Base-by-base conservation (phyloP, 1,284 basidiomycete species). In the Apiotrichum gracile region DNA sequence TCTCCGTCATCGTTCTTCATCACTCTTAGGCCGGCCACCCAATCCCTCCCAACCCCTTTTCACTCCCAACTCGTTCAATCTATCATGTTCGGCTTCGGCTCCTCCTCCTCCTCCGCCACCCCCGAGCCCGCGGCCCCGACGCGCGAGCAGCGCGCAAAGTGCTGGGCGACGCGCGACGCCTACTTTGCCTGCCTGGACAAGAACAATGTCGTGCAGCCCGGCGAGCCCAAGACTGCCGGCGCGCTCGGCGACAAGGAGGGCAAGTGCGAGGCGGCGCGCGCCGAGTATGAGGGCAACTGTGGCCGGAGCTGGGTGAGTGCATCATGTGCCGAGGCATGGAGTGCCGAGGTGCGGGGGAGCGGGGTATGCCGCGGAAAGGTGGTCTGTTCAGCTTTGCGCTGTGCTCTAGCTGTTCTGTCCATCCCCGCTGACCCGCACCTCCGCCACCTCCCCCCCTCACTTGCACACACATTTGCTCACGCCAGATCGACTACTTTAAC, bases 401-500 rank as follows among this genome's bases (percentile, higher is more conserved):
- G 7, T 13, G 13, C 29, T 31, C 21, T 25, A 21, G 10, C 29
- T 47, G 1, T 22, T 29, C 21, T 25, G 33, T 16, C 13, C 14
- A 16, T 34, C 29, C 29, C 29, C 29, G 29, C 13, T 14, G 29
- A 14, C 29, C 38, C 5, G 17, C 10, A 39, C 8, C 9, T 16
- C 5, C 13, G 17, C 34, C 16, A 16, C n/a, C n/a, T n/a, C n/a
- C n/a, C n/a, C n/a, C n/a, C 9, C 17, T 17, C 5, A 13, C 34
- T 37, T n/a, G 34, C 37, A 13, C 21, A 13, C 7, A 29, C 38
- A 22, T 3, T 2, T 19, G 19, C 21, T 40, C 9, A 29, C 41
- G 3, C 41, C 58, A 77, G 76, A 71, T 76, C 62, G 76, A 77
- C 54, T 77, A 77, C 66, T 78, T 77, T 61, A 75, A 77, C 64